A percentile compares a stretch with the other conserved stretches of the same genome.
phyloP scores from a whole-genome alignment of 129 eudicot species.

The Flaveria trinervia region DNA sequence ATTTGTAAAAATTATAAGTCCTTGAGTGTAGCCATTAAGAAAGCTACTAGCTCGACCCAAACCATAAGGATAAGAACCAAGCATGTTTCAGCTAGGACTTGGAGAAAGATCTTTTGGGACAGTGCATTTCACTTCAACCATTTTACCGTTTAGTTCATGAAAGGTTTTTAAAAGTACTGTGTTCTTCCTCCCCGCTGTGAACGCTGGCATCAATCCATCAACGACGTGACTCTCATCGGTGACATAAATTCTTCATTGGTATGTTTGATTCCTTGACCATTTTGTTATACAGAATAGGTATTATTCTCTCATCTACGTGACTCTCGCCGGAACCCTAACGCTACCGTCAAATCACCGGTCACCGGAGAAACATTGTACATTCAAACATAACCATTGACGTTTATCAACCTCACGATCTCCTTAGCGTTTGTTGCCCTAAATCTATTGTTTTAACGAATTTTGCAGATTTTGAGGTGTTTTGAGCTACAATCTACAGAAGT shows the following conservation, averaged over 20 bases:
- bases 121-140: slow-evolving; percentile 74
- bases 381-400: slow-evolving; percentile 21
- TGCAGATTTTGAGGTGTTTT: no score
- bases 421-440: slow-evolving; percentile 29
- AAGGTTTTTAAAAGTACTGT: slow-evolving; percentile 51
- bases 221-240: no score
- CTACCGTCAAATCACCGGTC: slow-evolving; percentile 23
- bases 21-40: slow-evolving; percentile 54
- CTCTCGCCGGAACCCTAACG: slow-evolving; percentile 9
- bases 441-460: slow-evolving; percentile 17
- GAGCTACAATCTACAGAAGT: no score
- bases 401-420: slow-evolving; percentile 43
- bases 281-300: no score
- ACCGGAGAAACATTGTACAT: slow-evolving; percentile 15
- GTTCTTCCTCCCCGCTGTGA: not conserved
- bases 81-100: slow-evolving; percentile 46
- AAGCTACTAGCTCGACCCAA: slow-evolving; percentile 48
- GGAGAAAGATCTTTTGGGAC: slow-evolving; percentile 75
- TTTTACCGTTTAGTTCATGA: slow-evolving; percentile 64
- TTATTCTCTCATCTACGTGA: slow-evolving; percentile 30
- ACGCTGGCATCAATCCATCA: no score
- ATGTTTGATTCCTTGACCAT: no score
- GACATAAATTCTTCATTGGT: no score
- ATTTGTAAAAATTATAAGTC: no score
- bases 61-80: slow-evolving; percentile 53